phyloP scores from a whole-genome alignment of 768 basidiomycete genomes.

The Xerocomus spinulosus region DNA sequence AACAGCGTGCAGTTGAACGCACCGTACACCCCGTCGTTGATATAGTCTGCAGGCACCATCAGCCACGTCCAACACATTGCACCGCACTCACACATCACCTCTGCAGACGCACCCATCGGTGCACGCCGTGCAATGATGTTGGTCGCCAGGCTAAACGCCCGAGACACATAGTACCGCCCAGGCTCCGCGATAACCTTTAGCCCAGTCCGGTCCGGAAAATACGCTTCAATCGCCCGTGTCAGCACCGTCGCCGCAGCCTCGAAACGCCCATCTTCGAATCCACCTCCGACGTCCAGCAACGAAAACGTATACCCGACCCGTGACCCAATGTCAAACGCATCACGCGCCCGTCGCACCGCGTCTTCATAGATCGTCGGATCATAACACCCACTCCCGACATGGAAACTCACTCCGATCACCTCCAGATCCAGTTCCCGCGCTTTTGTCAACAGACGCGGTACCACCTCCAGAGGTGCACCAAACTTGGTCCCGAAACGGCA shows the following conservation, averaged over 20 bases:
- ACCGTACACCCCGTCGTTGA: conserved; percentile 99
- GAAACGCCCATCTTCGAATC: conserved; percentile 88
- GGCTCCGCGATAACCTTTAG: conserved; percentile 93
- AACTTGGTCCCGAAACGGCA: conserved; percentile 95
- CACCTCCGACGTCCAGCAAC: conserved; percentile 92
- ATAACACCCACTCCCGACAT: conserved; percentile 96
- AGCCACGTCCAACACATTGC: conserved; percentile 1
- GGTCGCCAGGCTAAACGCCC: conserved; percentile 87
- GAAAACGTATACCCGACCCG: conserved; percentile 77
- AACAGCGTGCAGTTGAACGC: conserved; percentile 96
- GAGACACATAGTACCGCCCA: conserved; percentile 89
- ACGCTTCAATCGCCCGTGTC: conserved; percentile 60
- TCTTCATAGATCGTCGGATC: conserved; percentile 88
- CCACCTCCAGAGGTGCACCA: conserved; percentile 81
- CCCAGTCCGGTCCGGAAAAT: conserved; percentile 70
- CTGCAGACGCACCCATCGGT: conserved; percentile 35
- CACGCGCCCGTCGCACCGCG: conserved; percentile 77
- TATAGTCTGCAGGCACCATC: conserved; percentile 66
- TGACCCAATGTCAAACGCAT: conserved; percentile 83
- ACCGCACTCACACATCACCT: conserved; percentile 83
- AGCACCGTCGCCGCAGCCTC: conserved; percentile 73
- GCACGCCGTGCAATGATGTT: conserved; percentile 90
- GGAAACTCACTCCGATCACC: conserved; percentile 95
- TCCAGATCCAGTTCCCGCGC: conserved; percentile 76
- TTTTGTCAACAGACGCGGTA: conserved; percentile 72